Conservation (phyloP, 345 rosid genomes). For the Eucalyptus paniculata region DNA sequence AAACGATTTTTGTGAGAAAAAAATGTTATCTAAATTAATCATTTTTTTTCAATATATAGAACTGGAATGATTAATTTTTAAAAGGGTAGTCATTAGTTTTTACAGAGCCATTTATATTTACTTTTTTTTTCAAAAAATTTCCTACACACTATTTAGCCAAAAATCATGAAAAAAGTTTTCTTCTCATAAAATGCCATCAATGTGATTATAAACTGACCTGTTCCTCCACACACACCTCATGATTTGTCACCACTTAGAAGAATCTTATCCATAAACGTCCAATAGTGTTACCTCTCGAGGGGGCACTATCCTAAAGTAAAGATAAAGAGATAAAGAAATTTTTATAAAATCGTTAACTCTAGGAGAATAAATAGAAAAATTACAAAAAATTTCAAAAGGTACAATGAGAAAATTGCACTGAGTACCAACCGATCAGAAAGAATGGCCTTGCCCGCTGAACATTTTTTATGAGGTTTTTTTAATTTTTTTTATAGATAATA, state of each 20-base stretch:
- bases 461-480: not conserved
- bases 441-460: not conserved
- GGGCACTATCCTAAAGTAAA: not conserved
- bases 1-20: not conserved
- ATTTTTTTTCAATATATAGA: not conserved
- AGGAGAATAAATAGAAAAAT: not conserved
- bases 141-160: not conserved
- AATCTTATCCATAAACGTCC: not conserved
- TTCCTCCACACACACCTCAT: not conserved
- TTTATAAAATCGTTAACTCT: not conserved
- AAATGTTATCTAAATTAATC: not conserved
- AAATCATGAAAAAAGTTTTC: not conserved
- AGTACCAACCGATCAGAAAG: not conserved
- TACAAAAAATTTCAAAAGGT: not conserved
- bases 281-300: not conserved
- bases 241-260: not conserved
- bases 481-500: not conserved
- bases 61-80: not conserved
- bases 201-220: not conserved
- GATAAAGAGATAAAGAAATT: not conserved
- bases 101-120: not conserved
- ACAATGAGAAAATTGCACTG: not conserved
- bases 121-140: not conserved
- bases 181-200: not conserved
- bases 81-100: not conserved